phyloP scores from a whole-genome alignment of 352 stramenopile genomes.

The Pythium folliculosum region DNA sequence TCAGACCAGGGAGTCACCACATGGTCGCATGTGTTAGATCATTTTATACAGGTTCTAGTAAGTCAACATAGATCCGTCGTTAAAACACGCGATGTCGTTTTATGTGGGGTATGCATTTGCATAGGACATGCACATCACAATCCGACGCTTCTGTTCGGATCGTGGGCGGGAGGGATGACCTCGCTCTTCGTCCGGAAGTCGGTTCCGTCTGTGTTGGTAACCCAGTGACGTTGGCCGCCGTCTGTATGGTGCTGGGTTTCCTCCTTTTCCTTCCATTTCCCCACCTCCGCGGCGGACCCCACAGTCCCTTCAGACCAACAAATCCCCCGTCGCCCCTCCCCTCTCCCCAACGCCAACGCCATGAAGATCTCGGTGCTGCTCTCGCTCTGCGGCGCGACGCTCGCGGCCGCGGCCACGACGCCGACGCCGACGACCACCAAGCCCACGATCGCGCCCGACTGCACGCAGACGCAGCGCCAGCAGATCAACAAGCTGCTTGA shows the following conservation, averaged over 20 bases:
- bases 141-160: background rate
- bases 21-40: too few relatives aligned
- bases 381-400: conserved; percentile 11
- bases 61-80: too few relatives aligned
- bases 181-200: background rate
- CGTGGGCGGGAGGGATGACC: conserved; percentile 33
- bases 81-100: background rate
- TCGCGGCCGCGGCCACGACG: conserved; percentile 9
- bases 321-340: background rate
- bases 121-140: conserved; percentile 11
- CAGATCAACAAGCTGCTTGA: conserved; percentile 57
- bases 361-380: conserved; percentile 44
- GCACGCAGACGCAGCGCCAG: conserved; percentile 52
- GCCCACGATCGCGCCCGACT: conserved; percentile 40
- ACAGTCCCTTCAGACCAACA: background rate
- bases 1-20: background rate
- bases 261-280: conserved; percentile 24
- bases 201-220: conserved; percentile 9
- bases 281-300: conserved; percentile 8
- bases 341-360: background rate
- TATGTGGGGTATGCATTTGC: background rate
- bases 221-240: background rate
- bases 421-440: conserved; percentile 6
- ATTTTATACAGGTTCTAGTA: background rate
- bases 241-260: background rate